Percentiles rank a stretch among this genome's conserved stretches.
These are phyloP conservation scores for Dentipellis sp. DNA, from an alignment of 768 basidiomycete genomes.

Conservation along the genomic window DNA sequence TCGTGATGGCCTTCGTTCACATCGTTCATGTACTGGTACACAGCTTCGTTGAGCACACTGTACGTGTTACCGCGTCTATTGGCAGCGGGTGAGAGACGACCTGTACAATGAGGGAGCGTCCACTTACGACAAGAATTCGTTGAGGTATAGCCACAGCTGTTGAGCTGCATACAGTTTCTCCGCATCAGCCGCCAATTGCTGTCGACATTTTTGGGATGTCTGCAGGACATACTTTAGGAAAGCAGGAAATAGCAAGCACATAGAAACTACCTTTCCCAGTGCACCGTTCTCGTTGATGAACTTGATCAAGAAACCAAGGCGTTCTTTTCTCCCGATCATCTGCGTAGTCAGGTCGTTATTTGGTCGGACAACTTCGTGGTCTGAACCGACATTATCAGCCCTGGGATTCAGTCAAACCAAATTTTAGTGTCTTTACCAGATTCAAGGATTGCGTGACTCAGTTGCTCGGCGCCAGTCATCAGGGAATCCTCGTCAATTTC, in stretches of 20 bases:
- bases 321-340: conserved; percentile 61
- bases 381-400: conserved; percentile 21
- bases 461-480: conserved; percentile 72
- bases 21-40: conserved; percentile 59
- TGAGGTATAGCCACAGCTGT: conserved; percentile 74
- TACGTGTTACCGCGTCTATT: conserved; percentile 44
- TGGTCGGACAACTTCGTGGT: conserved; percentile 56
- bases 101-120: not conserved
- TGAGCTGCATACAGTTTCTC: conserved; percentile 80
- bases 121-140: conserved; percentile 54
- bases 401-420: not conserved
- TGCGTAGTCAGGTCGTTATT: conserved; percentile 80
- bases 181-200: conserved; percentile 69
- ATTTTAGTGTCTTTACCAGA: conserved; percentile 44
- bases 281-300: conserved; percentile 86
- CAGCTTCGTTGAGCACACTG: conserved; percentile 61
- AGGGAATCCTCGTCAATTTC: conserved; percentile 71
- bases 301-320: conserved; percentile 76
- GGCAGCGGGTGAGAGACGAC: not conserved
- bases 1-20: conserved; percentile 48
- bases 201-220: conserved; percentile 76
- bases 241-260: not conserved
- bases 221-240: conserved; percentile 20
- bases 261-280: conserved; percentile 52
- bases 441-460: conserved; percentile 59